Evolutionary conservation across 2,329 filamentous ascomycete genomes (phyloP).

Genomic region (Pyrenophora seminiperda): DNA sequence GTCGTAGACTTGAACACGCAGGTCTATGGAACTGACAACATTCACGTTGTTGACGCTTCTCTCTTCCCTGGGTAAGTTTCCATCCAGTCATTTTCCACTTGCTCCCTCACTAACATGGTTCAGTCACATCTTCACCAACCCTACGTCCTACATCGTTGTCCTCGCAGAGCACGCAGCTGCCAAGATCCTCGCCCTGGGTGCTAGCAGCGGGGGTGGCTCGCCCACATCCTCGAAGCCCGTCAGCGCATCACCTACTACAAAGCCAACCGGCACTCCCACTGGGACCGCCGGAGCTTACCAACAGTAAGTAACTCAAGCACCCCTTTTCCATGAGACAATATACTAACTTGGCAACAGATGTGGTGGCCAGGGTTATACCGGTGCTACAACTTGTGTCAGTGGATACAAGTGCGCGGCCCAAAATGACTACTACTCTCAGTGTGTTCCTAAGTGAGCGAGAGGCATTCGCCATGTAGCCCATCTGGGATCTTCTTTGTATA

Average conservation of each 20-base stretch:
- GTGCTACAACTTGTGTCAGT: slow-evolving; percentile 24
- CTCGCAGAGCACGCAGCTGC: slow-evolving; percentile 46
- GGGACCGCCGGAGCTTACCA: slow-evolving; percentile 3
- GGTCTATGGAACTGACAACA: slow-evolving; percentile 55
- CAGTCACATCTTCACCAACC: slow-evolving; percentile 46
- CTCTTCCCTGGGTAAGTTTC: slow-evolving; percentile 51
- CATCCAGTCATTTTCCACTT: not conserved
- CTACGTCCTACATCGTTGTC: slow-evolving; percentile 46
- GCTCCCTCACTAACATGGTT: slow-evolving; percentile 16
- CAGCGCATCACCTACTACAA: too few relatives aligned
- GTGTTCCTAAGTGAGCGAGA: slow-evolving; percentile 3
- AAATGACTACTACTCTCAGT: slow-evolving; percentile 18
- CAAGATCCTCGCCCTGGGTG: slow-evolving; percentile 43
- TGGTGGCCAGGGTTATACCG: slow-evolving; percentile 25
- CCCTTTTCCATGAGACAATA: not conserved
- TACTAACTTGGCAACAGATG: slow-evolving; percentile 21
- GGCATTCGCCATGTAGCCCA: not conserved
- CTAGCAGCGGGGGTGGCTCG: slow-evolving; percentile 9
- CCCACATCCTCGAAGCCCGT: slow-evolving; percentile 10
- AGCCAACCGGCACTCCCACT: slow-evolving; percentile 1
- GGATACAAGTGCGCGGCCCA: slow-evolving; percentile 17
- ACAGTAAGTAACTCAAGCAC: slow-evolving; percentile 3
- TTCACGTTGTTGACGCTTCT: slow-evolving; percentile 55
- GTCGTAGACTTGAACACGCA: slow-evolving; percentile 59
- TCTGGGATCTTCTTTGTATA: slow-evolving; percentile 18